Percentiles rank a stretch among this genome's conserved stretches.
These are phyloP conservation scores for Austroboletus niveus DNA, from an alignment of 1,284 basidiomycete species.

Conservation along the genomic window DNA sequence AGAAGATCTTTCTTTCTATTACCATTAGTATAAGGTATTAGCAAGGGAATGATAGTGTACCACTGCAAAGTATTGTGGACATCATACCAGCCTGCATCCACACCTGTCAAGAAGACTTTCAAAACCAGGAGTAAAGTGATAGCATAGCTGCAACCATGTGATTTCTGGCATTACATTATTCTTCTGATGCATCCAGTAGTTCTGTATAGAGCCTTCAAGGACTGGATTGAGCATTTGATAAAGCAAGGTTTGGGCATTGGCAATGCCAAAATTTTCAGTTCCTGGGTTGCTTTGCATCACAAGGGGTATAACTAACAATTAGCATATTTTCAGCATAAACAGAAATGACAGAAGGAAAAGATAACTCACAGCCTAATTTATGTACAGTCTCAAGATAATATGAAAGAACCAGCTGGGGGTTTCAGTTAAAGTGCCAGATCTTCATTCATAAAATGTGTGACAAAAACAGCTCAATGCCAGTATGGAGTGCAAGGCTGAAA, in stretches of 20 bases:
- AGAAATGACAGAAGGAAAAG: background rate
- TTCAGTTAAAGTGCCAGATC: too few species aligned
- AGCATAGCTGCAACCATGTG: background rate
- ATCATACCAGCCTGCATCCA: background rate
- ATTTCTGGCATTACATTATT: constrained; percentile 2
- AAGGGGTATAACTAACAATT: too few species aligned
- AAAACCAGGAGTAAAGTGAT: background rate
- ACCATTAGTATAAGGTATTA: too few species aligned
- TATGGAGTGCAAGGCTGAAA: background rate
- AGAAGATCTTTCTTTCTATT: too few species aligned
- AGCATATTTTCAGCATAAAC: constrained; percentile 23
- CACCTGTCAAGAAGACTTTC: background rate
- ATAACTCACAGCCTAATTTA: constrained; percentile 1
- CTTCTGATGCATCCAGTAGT: background rate
- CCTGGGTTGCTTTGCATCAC: too few species aligned
- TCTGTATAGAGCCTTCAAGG: background rate
- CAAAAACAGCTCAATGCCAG: background rate
- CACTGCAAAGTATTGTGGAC: background rate
- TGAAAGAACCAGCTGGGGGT: too few species aligned
- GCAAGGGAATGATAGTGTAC: too few species aligned
- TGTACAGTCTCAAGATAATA: too few species aligned
- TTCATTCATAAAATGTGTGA: too few species aligned
- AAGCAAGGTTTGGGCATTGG: too few species aligned
- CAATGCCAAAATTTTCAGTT: too few species aligned
- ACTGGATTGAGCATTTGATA: constrained; percentile 10